phyloP scores from a whole-genome alignment of 2,329 filamentous ascomycete species.

The Juglanconis sp. region DNA sequence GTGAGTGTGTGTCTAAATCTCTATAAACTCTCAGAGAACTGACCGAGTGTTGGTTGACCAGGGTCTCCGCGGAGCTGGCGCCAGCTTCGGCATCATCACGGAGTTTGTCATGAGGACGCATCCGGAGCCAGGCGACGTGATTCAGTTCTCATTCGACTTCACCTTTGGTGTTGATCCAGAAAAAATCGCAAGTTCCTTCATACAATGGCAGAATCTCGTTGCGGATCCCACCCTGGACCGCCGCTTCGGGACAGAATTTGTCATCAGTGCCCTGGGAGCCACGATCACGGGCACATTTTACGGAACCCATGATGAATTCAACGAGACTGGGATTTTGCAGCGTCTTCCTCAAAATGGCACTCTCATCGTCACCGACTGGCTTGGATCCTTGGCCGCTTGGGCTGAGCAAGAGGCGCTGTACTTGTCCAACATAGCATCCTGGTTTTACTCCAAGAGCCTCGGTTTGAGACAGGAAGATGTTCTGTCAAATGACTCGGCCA shows the following conservation, averaged over 20 bases:
- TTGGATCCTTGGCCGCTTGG: conserved; percentile 53
- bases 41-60: conserved; percentile 18
- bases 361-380: conserved; percentile 58
- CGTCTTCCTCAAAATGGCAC: conserved; percentile 43
- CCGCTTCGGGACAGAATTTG: conserved; percentile 56
- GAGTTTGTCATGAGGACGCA: conserved; percentile 56
- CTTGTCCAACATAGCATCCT: conserved; percentile 42
- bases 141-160: conserved; percentile 58
- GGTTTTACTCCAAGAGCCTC: conserved; percentile 58
- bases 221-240: conserved; percentile 53
- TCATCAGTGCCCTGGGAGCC: conserved; percentile 50
- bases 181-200: conserved; percentile 48
- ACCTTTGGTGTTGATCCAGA: conserved; percentile 41
- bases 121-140: conserved; percentile 49
- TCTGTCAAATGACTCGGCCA: conserved; percentile 42
- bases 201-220: conserved; percentile 57
- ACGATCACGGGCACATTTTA: conserved; percentile 61
- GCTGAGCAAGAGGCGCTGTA: conserved; percentile 47
- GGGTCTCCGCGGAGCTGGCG: conserved; percentile 54
- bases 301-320: conserved; percentile 54
- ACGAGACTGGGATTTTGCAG: conserved; percentile 45
- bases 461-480: conserved; percentile 49
- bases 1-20: conserved; percentile 26
- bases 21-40: not conserved
- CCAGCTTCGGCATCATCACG: conserved; percentile 55